These are phyloP conservation scores for Ophiocordyceps camponoti-saundersi DNA, from an alignment of 2,329 filamentous ascomycete genomes.

Conservation along the genomic window DNA sequence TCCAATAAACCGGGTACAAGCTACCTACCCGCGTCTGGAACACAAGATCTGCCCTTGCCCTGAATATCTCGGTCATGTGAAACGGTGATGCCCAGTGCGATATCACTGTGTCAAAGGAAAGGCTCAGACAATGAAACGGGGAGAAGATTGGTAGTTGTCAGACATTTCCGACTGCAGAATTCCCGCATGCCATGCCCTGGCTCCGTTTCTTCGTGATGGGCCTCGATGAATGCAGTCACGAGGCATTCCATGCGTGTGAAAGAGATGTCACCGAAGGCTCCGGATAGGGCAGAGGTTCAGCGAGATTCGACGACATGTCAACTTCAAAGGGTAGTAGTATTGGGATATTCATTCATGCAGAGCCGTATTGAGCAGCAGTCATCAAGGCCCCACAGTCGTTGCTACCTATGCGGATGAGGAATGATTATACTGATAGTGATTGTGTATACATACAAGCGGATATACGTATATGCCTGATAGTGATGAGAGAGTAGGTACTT, in stretches of 20 bases:
- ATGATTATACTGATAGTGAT: too few relatives aligned
- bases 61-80: background rate
- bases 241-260: background rate
- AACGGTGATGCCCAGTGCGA: background rate
- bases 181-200: background rate
- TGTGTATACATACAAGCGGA: too few relatives aligned
- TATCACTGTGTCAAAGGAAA: background rate
- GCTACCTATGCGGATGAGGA: too few relatives aligned
- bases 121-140: too few relatives aligned
- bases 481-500: background rate
- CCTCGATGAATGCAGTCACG: background rate
- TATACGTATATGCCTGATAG: too few relatives aligned
- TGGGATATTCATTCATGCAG: too few relatives aligned
- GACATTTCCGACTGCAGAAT: background rate
- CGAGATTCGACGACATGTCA: background rate
- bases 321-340: background rate
- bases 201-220: background rate
- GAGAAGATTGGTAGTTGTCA: too few relatives aligned
- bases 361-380: too few relatives aligned
- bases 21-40: background rate
- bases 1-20: background rate
- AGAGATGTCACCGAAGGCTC: background rate
- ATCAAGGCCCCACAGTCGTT: too few relatives aligned
- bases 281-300: background rate
- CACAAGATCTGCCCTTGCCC: background rate